Evolutionary conservation across 2,329 filamentous ascomycete species (phyloP), one percentile per base, ranked within the genome.

Genomic region (Verticillium isaacii): DNA sequence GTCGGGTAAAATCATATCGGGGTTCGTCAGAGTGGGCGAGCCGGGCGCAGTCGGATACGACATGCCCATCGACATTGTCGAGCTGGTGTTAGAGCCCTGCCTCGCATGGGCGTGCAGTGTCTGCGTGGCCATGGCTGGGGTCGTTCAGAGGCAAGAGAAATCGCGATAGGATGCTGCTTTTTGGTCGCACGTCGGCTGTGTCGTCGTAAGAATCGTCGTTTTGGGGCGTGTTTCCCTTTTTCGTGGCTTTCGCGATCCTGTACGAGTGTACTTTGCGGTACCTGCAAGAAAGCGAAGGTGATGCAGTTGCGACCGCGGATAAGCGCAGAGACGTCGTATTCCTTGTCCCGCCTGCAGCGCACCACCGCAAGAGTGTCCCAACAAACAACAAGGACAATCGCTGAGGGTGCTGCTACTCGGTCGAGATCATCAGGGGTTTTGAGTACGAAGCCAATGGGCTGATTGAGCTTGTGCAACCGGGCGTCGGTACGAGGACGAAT

Each of bases 1-100:
- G 72, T 90, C 88, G 64, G 93, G 93, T 59, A 97, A 80, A 69
- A 97, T 96, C 92, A 97, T 93, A 74, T 96, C 93, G 59, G 93
- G 92, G 74, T 97, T 96, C 61, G 92, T 96, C 70, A 97, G 80
- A 2, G 93, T 96, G 56, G 93, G 93, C 63, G 92, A 96, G 14
- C 86, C 87, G 66, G 90, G 88, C 62, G 81, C 75, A 55, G 81
- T 72, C 19, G 78, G 74, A 67, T 83, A 81, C 39, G 74, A 71
- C 65, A 73, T 52, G 29, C 57, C 57, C 19, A 58, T 15, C 29
- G 58, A 59, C 29, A 59, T 59, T 36, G 41, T 72, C 69, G 59
- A 72, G 71, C 62, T 69, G 67, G 65, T 67, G 63, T 57, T 64
- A 63, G 63, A 64, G 67, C 66, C 67, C 61, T 68, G 60, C 45